Evolutionary conservation across 2,329 filamentous ascomycete genomes (phyloP), one percentile per base, ranked within the genome.

Genomic region (Colletotrichum truncatum): DNA sequence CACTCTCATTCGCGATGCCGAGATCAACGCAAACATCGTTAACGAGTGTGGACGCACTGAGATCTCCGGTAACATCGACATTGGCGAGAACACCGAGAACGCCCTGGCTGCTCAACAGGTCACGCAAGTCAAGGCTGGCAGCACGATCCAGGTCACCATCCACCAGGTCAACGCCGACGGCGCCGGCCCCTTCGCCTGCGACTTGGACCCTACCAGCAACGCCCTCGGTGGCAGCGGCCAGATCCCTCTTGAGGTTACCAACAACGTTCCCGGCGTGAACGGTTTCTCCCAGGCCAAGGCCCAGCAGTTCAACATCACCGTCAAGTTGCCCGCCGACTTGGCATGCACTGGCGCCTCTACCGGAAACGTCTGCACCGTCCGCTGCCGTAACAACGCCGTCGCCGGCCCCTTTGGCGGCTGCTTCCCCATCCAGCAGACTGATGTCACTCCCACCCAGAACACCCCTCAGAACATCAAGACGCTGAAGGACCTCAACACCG

Each of bases 41-140:
- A 87, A 87, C 69, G 81, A 85, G 63, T 91, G 89, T 72, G 89
- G 89, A 45, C 83, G 88, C 66, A 91, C 88, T 8, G 81, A 89
- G 73, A 73, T 86, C 49, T 71, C 78, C 57, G 89, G 89, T 46
- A 87, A 85, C 78, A 91, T 91, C 72, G 86, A 90, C 67, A 80
- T 90, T 56, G 83, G 82, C 36, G 82, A 85, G 73, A 83, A 82
- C 68, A 87, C 84, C 1, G 84, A 87, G 74, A 82, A 83, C 61
- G 82, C 82, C 5, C 68, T 88, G 3, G 74, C 80, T 6, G 80
- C 79, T 4, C 68, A 70, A 1, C 71, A 76, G 4, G 82, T 88
- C 4, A 87, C 86, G 2, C 75, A 82, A 60, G 85, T 87, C 56
- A 72, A 79, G 67, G 69, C 77, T 2, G 85, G 85, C 28, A 77